phyloP scores from a whole-genome alignment of 768 basidiomycete species.

The Leucosporidium creatinivorum region DNA sequence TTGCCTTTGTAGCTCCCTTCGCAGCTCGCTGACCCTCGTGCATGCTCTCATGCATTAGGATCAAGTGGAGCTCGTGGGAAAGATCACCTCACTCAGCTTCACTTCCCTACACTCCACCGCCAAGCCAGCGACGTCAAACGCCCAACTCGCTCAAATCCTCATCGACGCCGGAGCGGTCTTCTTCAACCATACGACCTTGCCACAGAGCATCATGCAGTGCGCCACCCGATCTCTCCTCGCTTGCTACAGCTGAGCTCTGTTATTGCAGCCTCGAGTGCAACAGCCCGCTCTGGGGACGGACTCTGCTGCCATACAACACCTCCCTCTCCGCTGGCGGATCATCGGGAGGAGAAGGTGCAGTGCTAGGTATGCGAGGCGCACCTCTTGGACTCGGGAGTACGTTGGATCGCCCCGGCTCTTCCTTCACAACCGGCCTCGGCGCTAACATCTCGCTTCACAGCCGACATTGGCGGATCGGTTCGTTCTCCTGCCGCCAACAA shows the following conservation, averaged over 20 bases:
- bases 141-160: constrained; percentile 23
- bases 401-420: too few species aligned
- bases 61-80: not conserved
- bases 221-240: not conserved
- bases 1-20: too few species aligned
- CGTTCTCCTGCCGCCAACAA: not conserved
- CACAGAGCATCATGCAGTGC: constrained; percentile 32
- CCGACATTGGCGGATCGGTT: not conserved
- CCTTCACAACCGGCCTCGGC: too few species aligned
- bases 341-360: constrained; percentile 35
- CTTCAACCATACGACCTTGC: constrained; percentile 32
- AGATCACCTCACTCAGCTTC: constrained; percentile 11
- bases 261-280: constrained; percentile 8
- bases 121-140: not conserved
- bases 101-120: constrained; percentile 10
- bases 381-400: constrained; percentile 28
- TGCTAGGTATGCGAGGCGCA: constrained; percentile 33
- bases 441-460: not conserved
- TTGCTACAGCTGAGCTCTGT: too few species aligned
- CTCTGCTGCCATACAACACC: constrained; percentile 35
- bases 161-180: constrained; percentile 24
- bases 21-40: too few species aligned
- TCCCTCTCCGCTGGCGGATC: constrained; percentile 32
- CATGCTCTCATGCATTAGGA: not conserved
- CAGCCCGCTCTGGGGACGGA: constrained; percentile 20